Base-by-base conservation (phyloP, 169 alveolate genomes). In the Cryptosporidium andersoni region DNA sequence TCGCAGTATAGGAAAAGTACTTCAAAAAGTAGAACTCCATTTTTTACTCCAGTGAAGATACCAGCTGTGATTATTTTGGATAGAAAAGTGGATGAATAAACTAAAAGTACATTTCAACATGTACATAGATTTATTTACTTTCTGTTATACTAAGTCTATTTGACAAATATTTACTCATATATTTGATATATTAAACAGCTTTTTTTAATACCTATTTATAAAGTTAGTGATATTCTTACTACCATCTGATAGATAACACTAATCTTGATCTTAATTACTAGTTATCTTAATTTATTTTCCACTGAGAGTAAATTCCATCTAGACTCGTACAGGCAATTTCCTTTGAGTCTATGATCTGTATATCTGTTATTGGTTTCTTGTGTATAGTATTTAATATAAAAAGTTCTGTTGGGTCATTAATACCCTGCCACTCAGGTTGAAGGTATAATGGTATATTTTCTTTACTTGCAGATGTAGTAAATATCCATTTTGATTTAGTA, bases 61-160 rank as follows among this genome's bases (percentile, higher is more conserved):
- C 85, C 85, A 16, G 74, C 58, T 48, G 85, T 74, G n/a, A 74
- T 74, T 12, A 74, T 74, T 40, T 25, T 74, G 51, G 85, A 74
- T 45, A 52, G 85, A 4, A 74, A 74, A 60, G 9, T 74, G 14
- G 51, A 37, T n/a, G 47, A 12, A 25, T 48, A 3, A 53, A 52
- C 16, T 12, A 34, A 62, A 62, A 25, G 9, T 36, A 2, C 4
- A 62, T 0, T 55, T 12, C 42, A 40, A 2, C 14, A 25, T 6
- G 6, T 62, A 62, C 8, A 4, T n/a, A 62, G 2, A 14, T 40
- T 14, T 9, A 37, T 14, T 62, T 37, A 62, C 9, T 25, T 25
- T 25, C 25, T 25, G 25, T 25, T 25, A 25, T 25, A 25, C 25
- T 25, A 25, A 25, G 25, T 25, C 25, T 25, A 25, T 25, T 25